Evolutionary conservation across 1,139 yeast genomes (phyloP), one percentile per base, ranked within the genome.

Genomic region (Magnusiomyces suaveolens): DNA sequence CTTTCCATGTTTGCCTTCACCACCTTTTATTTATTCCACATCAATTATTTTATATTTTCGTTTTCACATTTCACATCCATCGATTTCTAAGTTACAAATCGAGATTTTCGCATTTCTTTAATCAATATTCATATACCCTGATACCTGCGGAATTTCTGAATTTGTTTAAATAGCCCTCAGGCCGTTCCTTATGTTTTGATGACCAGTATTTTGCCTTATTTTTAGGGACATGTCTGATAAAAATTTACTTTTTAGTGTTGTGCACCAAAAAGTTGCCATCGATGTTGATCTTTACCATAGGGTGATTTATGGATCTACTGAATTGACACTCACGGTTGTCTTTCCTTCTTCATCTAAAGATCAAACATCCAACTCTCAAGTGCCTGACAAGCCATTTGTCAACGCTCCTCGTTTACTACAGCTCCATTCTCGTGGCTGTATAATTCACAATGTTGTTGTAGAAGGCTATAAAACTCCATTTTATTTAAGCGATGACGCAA

Each of bases 351-450:
- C 44, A 12, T 46, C 48, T 2, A 48, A 48, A 36, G 51, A 48
- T 23, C 26, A 25, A 12, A 23, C 44, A 4, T 21, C 51, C 32
- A 24, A 36, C 14, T 24, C 48, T 4, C 23, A 38, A 23, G 20
- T 14, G 20, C 12, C 48, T 16, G 73, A 82, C 1, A 80, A 83
- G 21, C 78, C 80, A 12, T 68, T 74, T 0, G 70, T 90, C 48
- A 80, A 79, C 54, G 73, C 74, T 16, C 74, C 92, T 36, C 79
- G 80, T 54, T 72, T 92, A 54, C 38, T 46, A 3, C 51, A 48
- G 23, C 53, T 56, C 8, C 97, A 92, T 67, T 87, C 95, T 60
- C 80, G 96, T 56, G 90, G 87, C 57, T 78, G 88, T 71, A 73
- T 72, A 50, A 79, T 90, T 46, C 76, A 76, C 36, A 79, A 80